Evolutionary conservation across 148 eudicot species (phyloP).

Genomic region (Fagopyrum homotropicum): DNA sequence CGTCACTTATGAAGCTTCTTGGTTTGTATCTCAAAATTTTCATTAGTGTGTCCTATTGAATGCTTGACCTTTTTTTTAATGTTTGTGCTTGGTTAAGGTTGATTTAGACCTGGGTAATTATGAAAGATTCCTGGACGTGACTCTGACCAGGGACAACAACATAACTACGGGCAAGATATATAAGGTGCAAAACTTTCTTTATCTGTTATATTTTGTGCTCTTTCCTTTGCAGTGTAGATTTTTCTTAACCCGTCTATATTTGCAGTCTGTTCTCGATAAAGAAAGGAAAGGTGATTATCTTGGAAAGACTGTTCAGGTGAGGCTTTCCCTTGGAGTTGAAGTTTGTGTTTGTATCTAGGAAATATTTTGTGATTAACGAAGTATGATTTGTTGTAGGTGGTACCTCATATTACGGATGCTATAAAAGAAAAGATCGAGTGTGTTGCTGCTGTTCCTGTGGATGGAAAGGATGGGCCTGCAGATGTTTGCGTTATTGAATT

Average conservation of each 20-base stretch:
- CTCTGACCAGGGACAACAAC: slow-evolving; percentile 16
- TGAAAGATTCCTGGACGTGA: not conserved
- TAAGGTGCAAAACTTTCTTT: not conserved
- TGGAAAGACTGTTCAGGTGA: slow-evolving; percentile 96
- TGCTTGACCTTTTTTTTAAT: not conserved
- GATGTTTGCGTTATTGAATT: slow-evolving; percentile 97
- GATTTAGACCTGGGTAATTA: not conserved
- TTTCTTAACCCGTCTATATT: not conserved
- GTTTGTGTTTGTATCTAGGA: not conserved
- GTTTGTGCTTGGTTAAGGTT: not conserved
- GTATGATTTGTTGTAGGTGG: slow-evolving; percentile 41
- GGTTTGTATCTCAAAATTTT: slow-evolving; percentile 13
- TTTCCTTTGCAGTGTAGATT: too few relatives aligned
- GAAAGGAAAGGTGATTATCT: slow-evolving; percentile 94
- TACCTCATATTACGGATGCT: slow-evolving; percentile 92
- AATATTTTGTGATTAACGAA: not conserved
- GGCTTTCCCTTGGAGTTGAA: not conserved
- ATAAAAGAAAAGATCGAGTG: slow-evolving; percentile 72
- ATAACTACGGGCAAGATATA: not conserved
- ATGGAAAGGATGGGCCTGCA: slow-evolving; percentile 82
- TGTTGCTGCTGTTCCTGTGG: slow-evolving; percentile 77
- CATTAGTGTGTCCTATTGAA: not conserved
- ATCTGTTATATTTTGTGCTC: not conserved
- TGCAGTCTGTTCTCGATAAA: slow-evolving; percentile 77
- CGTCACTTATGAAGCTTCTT: not conserved